Evolutionary conservation across 1,284 basidiomycete species (phyloP).

Genomic region (Tylopilus sp.): DNA sequence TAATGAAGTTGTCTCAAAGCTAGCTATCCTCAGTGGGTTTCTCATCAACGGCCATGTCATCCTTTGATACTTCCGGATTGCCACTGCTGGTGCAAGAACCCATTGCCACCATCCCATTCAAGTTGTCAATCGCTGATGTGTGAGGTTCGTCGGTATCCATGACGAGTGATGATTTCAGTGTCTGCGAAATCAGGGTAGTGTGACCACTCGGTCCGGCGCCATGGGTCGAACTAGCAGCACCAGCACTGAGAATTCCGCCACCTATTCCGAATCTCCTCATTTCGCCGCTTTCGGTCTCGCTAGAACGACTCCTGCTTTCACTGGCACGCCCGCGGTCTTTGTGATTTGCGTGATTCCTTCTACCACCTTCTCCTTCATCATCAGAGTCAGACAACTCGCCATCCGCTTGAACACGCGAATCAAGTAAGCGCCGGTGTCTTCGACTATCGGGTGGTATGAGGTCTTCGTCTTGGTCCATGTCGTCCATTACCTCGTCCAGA

Average conservation of each 20-base stretch:
- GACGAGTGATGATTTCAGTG: slow-evolving; percentile 51
- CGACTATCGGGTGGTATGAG: slow-evolving; percentile 76
- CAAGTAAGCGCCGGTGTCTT: slow-evolving; percentile 73
- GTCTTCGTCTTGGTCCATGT: slow-evolving; percentile 82
- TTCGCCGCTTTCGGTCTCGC: slow-evolving; percentile 48
- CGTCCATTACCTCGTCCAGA: slow-evolving; percentile 79
- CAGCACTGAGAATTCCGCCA: slow-evolving; percentile 71
- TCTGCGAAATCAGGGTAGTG: slow-evolving; percentile 53
- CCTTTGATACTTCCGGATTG: slow-evolving; percentile 30
- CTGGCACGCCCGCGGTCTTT: slow-evolving; percentile 60
- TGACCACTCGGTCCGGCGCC: slow-evolving; percentile 77
- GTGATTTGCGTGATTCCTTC: slow-evolving; percentile 69
- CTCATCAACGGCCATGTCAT: slow-evolving; percentile 38
- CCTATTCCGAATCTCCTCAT: slow-evolving; percentile 70
- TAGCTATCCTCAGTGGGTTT: slow-evolving; percentile 24
- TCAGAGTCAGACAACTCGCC: slow-evolving; percentile 86
- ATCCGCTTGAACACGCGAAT: slow-evolving; percentile 75
- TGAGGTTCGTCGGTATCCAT: slow-evolving; percentile 57
- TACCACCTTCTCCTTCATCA: slow-evolving; percentile 83
- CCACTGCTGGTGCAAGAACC: slow-evolving; percentile 31
- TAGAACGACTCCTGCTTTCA: slow-evolving; percentile 47
- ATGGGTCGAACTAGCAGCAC: slow-evolving; percentile 59
- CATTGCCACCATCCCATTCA: slow-evolving; percentile 35
- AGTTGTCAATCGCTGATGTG: slow-evolving; percentile 35
- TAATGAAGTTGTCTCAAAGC: too few species aligned